Evolutionary conservation across 345 rosid species (phyloP).

Genomic region (Odontarrhena argentea): DNA sequence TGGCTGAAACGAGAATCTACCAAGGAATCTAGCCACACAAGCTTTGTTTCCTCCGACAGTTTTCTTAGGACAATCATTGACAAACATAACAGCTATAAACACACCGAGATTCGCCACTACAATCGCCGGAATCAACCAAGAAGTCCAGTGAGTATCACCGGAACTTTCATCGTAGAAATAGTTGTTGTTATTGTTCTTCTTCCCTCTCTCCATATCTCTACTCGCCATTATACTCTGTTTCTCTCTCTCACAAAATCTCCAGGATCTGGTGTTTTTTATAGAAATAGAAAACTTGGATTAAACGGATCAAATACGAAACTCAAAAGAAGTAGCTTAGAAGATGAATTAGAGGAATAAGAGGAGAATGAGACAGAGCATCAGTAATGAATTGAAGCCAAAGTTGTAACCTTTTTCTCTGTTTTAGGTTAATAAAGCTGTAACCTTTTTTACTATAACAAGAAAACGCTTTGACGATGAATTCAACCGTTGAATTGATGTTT

Average conservation of each 20-base stretch:
- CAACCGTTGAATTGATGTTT: constrained; percentile 26
- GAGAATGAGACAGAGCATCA: constrained; percentile 40
- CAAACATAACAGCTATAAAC: constrained; percentile 71
- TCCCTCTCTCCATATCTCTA: constrained; percentile 62
- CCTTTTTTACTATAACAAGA: too few relatives aligned
- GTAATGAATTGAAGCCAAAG: constrained; percentile 36
- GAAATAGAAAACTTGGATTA: constrained; percentile 29
- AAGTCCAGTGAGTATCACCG: constrained; percentile 65
- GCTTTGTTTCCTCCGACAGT: constrained; percentile 41
- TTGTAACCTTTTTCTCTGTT: constrained; percentile 13
- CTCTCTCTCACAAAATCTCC: constrained; percentile 19
- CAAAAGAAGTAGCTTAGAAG: constrained; percentile 42
- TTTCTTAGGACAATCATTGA: constrained; percentile 85
- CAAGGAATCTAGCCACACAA: constrained; percentile 77
- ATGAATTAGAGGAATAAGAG: constrained; percentile 34
- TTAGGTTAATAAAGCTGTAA: too few relatives aligned
- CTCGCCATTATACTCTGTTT: constrained; percentile 49
- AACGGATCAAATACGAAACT: constrained; percentile 31
- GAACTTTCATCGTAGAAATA: constrained; percentile 49
- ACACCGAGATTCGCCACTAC: constrained; percentile 73
- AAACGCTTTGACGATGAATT: constrained; percentile 7
- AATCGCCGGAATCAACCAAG: constrained; percentile 85
- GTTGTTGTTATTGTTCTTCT: constrained; percentile 31
- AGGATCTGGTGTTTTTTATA: constrained; percentile 13
- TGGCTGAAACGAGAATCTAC: constrained; percentile 86